A percentile compares a stretch with the other conserved stretches of the same genome.
Conservation (phyloP, 768 basidiomycete species). For the Leucosporidium scottii region DNA sequence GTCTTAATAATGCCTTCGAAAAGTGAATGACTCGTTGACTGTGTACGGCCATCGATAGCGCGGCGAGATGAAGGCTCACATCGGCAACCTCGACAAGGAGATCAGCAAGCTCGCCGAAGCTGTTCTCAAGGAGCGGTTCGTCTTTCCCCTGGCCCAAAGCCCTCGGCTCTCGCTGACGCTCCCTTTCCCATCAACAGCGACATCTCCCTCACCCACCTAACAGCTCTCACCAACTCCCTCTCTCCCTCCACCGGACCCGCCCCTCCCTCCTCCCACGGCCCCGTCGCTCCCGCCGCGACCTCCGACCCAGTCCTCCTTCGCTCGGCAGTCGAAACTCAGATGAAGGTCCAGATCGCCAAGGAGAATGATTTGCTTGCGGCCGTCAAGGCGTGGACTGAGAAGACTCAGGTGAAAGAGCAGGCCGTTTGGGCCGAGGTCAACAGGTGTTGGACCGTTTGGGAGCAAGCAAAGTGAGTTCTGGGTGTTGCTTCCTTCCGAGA, state of each 20-base stretch:
- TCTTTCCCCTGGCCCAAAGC: background rate
- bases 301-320: constrained; percentile 29
- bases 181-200: constrained; percentile 2
- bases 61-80: constrained; percentile 11
- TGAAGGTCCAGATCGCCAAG: constrained; percentile 14
- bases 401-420: constrained; percentile 12
- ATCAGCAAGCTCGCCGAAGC: constrained; percentile 15
- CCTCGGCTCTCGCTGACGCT: background rate
- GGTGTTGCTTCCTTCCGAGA: background rate
- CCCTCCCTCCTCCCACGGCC: background rate
- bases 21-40: background rate
- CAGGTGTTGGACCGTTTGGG: constrained; percentile 18
- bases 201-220: constrained; percentile 9
- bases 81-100: constrained; percentile 19
- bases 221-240: constrained; percentile 5
- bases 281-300: background rate
- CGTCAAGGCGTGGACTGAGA: constrained; percentile 17
- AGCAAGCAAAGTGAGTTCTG: constrained; percentile 10
- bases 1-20: background rate
- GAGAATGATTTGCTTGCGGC: constrained; percentile 22
- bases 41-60: background rate
- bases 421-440: constrained; percentile 14
- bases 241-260: background rate
- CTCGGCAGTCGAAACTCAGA: constrained; percentile 16
- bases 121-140: constrained; percentile 18